Evolutionary conservation across 1,284 basidiomycete species (phyloP), one percentile per base, ranked within the genome.

Genomic region (Malassezia yamatoensis): DNA sequence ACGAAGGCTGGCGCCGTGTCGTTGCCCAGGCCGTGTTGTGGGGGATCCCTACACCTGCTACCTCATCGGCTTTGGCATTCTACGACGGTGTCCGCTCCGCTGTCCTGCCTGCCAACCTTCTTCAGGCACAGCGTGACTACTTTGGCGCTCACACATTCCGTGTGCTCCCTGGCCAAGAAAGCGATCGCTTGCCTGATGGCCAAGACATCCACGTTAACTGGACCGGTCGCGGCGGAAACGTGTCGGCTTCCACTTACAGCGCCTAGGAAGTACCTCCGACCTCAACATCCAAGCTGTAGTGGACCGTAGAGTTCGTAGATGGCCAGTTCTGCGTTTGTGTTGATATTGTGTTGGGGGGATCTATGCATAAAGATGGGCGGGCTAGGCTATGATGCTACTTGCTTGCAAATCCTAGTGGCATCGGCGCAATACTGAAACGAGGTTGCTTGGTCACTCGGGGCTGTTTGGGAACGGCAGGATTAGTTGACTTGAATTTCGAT

Each of bases 1-100:
- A 98, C 79, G 86, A 89, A 62, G 94, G 94, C 65, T 99, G 94
- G 94, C 84, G 94, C 76, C 90, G 94, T 67, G 86, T 98, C 64
- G 83, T 90, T 68, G 93, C 94, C 51, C 93, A 98, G 79, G 88
- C 88, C 61, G 85, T 88, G 61, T 87, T 96, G 61, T 96, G 90
- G 89, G 93, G 94, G 77, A 91, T 96, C 76, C 88, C 93, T 63
- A 87, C 89, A 47, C 91, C 93, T 37, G 90, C 90, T 34, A 89
- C 90, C 81, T 90, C 88, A 79, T 93, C 90, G 53, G 91, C 93
- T 49, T 82, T 99, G 49, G 88, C 93, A 63, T 99, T 98, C 86
- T 96, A 94, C 77, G 94, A 99, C 77, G 94, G 94, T 49, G 98
- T 96, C 82, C 77, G 81, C 63, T 79, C 79, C 64, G 93, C 90